These are phyloP conservation scores for Erysimum cheiri DNA, from an alignment of 441 rosid species.

Conservation along the genomic window DNA sequence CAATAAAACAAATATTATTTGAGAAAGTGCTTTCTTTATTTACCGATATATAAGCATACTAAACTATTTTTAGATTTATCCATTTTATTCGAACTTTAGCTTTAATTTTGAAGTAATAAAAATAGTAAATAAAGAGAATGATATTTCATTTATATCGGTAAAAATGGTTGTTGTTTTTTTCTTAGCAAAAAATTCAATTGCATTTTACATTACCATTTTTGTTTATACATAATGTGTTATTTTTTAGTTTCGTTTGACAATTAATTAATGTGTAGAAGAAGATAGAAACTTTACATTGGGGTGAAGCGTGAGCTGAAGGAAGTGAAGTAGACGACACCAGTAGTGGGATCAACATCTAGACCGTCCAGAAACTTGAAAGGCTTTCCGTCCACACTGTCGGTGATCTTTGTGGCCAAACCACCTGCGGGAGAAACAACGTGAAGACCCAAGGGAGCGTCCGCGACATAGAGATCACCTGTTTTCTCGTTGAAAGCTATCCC, in stretches of 20 bases:
- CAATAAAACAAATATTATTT: background rate
- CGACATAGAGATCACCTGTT: slow-evolving; percentile 46
- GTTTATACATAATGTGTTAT: background rate
- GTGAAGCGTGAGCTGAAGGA: slow-evolving; percentile 41
- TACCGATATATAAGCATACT: too few relatives aligned
- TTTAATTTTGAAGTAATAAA: background rate
- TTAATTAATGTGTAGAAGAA: background rate
- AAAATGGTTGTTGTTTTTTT: too few relatives aligned
- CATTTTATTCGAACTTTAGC: background rate
- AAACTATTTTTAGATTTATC: background rate
- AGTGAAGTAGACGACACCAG: slow-evolving; percentile 46
- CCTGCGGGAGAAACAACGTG: slow-evolving; percentile 40
- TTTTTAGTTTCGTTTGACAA: background rate
- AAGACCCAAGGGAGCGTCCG: slow-evolving; percentile 47
- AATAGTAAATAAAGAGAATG: background rate
- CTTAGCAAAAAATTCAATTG: background rate
- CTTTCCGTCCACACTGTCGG: slow-evolving; percentile 45
- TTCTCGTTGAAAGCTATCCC: slow-evolving; percentile 44
- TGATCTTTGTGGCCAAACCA: slow-evolving; percentile 40
- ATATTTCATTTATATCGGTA: background rate
- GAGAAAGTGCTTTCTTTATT: background rate
- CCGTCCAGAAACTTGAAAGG: slow-evolving; percentile 44
- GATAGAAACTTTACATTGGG: slow-evolving; percentile 30
- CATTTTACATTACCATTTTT: background rate
- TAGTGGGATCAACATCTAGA: slow-evolving; percentile 47